These are phyloP conservation scores for Hypoxylon sp. DNA, from an alignment of 2,329 filamentous ascomycete species.

Conservation along the genomic window DNA sequence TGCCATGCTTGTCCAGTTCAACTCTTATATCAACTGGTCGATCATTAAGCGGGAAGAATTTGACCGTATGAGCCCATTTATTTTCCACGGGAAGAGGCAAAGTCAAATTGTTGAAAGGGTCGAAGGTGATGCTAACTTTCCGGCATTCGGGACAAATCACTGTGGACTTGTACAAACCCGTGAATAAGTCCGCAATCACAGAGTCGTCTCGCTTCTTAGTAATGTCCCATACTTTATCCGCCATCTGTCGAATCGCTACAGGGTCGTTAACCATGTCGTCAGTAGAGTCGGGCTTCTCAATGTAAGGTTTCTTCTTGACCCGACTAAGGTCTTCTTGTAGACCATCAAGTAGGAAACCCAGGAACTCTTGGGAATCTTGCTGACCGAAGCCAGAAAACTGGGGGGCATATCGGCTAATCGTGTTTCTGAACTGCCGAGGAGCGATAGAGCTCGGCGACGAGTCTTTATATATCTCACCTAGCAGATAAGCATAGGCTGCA, in stretches of 20 bases:
- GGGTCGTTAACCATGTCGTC: slow-evolving; percentile 93
- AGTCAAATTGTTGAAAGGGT: slow-evolving; percentile 95
- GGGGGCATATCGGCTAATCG: slow-evolving; percentile 84
- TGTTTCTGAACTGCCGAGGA: slow-evolving; percentile 85
- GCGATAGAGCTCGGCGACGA: slow-evolving; percentile 76
- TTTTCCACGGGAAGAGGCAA: slow-evolving; percentile 90
- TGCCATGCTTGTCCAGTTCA: slow-evolving; percentile 84
- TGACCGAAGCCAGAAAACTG: slow-evolving; percentile 95
- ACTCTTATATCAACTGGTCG: slow-evolving; percentile 79
- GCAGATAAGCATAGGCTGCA: slow-evolving; percentile 82
- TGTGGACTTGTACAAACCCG: slow-evolving; percentile 98
- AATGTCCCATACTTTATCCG: slow-evolving; percentile 90
- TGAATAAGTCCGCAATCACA: slow-evolving; percentile 94
- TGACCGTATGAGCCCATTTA: slow-evolving; percentile 81
- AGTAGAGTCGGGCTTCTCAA: slow-evolving; percentile 96
- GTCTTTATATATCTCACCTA: slow-evolving; percentile 84
- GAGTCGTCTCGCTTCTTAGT: slow-evolving; percentile 95
- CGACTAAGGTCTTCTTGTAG: slow-evolving; percentile 96
- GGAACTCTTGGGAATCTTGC: slow-evolving; percentile 97
- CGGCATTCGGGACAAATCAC: slow-evolving; percentile 90
- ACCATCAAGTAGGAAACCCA: slow-evolving; percentile 94
- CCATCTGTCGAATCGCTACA: slow-evolving; percentile 85
- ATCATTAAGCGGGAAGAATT: slow-evolving; percentile 83
- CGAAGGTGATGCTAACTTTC: slow-evolving; percentile 98
- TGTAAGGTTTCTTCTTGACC: slow-evolving; percentile 95